Base-by-base conservation (phyloP, 257 asterid species). In the Petunia axillaris region DNA sequence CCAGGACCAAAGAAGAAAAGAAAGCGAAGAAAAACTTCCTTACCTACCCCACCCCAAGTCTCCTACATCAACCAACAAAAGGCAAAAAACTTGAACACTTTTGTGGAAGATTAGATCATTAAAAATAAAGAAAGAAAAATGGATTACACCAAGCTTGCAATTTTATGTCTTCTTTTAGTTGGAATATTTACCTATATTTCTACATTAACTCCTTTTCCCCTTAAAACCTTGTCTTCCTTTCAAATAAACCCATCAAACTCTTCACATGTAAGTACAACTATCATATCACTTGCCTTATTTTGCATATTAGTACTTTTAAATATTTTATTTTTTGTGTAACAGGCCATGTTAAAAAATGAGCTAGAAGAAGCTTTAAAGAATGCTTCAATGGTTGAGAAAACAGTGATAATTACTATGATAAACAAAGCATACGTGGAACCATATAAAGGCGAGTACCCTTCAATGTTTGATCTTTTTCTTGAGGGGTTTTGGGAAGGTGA, bases 401-500 rank as follows among this genome's bases (percentile, higher is more conserved):
- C 94, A 0, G 88, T 93, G 84, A 88, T 93, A 41, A 87, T 94
- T 40, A 59, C 96, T 25, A 1, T 93, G 0, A 85, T 91, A 54
- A 91, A 94, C 86, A 79, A 79, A 58, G 98, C 98, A 0, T 94
- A 93, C 80, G 93, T 91, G 3, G 93, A 91, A 50, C 88, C 92
- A 0, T 80, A 62, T 60, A 80, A 81, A 3, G 77, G 81, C 55
- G 86, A 82, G 64, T 85, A 83, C 8, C 93, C 94, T 1, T 68
- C 97, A 2, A 94, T 90, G 94, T 80, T 94, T 2, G 97, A 94
- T 85, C 82, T 94, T 8, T 94, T 94, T 74, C 89, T 94, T 0
- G 97, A 93, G 83, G 92, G 93, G 0, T 93, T 94, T 85, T 89
- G 97, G 97, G 88, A 82, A 4, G 97, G 98, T 15, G 94, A 90